These are phyloP conservation scores for Exserohilum turcica DNA, from an alignment of 2,329 filamentous ascomycete genomes.

Conservation along the genomic window DNA sequence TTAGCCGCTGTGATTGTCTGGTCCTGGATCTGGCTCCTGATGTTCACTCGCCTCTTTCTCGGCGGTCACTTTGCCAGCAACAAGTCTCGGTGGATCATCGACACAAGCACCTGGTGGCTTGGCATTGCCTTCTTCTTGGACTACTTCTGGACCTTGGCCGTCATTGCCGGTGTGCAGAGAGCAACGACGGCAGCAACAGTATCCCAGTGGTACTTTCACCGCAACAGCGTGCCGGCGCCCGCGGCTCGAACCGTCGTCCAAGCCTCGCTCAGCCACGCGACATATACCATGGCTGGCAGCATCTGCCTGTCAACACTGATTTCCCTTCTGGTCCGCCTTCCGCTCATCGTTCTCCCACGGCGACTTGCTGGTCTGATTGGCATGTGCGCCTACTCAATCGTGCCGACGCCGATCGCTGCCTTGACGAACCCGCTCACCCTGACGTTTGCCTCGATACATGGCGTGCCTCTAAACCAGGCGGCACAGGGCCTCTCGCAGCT, in stretches of 20 bases:
- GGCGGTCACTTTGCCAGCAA: conserved; percentile 75
- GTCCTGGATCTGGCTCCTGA: conserved; percentile 95
- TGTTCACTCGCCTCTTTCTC: conserved; percentile 95
- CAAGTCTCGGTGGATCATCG: conserved; percentile 73
- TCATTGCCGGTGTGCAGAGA: conserved; percentile 86
- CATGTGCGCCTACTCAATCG: conserved; percentile 75
- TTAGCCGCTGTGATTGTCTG: conserved; percentile 78
- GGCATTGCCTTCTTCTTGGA: conserved; percentile 90
- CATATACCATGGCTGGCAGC: conserved; percentile 87
- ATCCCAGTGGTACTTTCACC: conserved; percentile 99
- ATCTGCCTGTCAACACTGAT: conserved; percentile 87
- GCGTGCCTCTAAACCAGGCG: conserved; percentile 76
- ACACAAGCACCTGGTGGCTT: conserved; percentile 90
- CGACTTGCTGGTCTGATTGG: conserved; percentile 72
- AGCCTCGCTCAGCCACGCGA: conserved; percentile 80
- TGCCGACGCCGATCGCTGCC: conserved; percentile 82
- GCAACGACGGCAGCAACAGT: conserved; percentile 93
- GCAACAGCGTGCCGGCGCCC: conserved; percentile 76
- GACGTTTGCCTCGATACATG: conserved; percentile 93
- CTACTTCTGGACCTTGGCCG: conserved; percentile 91
- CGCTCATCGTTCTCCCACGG: conserved; percentile 80
- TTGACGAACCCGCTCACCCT: conserved; percentile 90
- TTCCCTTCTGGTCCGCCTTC: conserved; percentile 78
- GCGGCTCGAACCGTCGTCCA: conserved; percentile 80
- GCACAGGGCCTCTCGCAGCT: conserved; percentile 81